phyloP scores from a whole-genome alignment of 139 green algal genomes.

The Klebsormidium nitens region DNA sequence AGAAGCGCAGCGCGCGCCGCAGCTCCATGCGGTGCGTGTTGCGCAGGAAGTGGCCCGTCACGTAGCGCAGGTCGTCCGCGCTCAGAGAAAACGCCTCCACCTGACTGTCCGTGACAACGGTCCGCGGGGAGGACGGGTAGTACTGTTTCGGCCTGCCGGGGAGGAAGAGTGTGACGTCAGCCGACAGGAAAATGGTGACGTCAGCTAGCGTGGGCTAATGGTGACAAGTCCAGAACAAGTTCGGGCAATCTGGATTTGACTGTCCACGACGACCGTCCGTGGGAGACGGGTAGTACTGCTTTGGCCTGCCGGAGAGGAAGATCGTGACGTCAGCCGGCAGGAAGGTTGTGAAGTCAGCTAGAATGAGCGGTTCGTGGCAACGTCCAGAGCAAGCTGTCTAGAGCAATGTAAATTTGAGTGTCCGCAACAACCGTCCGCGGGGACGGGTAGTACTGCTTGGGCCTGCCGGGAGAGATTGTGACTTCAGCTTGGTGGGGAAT shows the following conservation, averaged over 20 bases:
- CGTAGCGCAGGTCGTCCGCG: conserved; percentile 7
- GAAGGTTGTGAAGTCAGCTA: too few relatives aligned
- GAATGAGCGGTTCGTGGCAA: too few relatives aligned
- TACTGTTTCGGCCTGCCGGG: not conserved
- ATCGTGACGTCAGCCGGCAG: too few relatives aligned
- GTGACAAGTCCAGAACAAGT: too few relatives aligned
- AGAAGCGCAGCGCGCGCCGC: conserved; percentile 10
- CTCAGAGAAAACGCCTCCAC: conserved; percentile 4
- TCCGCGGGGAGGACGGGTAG: not conserved
- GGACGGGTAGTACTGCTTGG: not conserved
- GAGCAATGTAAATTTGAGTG: not conserved
- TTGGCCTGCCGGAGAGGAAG: too few relatives aligned
- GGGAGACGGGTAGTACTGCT: not conserved
- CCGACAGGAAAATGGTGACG: too few relatives aligned
- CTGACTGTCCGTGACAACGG: not conserved
- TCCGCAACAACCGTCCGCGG: not conserved
- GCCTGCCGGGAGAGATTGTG: too few relatives aligned
- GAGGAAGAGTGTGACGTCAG: too few relatives aligned
- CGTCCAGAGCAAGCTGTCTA: too few relatives aligned
- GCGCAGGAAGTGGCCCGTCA: conserved; percentile 3
- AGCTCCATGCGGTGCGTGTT: conserved; percentile 18
- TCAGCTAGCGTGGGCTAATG: too few relatives aligned
- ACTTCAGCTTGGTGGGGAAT: too few relatives aligned
- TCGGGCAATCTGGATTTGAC: not conserved
- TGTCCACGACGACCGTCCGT: not conserved